A percentile compares a stretch with the other conserved stretches of the same genome.
Conservation (phyloP, 2,329 filamentous ascomycete genomes). For the Fusarium sacchari region DNA sequence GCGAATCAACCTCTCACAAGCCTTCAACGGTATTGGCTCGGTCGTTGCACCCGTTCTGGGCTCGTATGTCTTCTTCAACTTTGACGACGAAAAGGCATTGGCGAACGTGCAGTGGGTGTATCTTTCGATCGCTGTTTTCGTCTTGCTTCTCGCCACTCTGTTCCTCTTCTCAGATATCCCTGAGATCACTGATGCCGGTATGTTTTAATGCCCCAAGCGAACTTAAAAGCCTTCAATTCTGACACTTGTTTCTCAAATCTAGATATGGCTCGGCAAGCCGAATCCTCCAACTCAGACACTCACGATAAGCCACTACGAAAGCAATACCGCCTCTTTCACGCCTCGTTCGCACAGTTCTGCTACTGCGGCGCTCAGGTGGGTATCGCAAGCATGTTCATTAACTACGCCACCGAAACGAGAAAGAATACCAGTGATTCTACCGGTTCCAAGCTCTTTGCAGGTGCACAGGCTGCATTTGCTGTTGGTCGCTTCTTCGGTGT, state of each 20-base stretch:
- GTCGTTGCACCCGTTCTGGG: constrained; percentile 78
- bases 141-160: constrained; percentile 70
- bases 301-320: constrained; percentile 72
- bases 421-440: constrained; percentile 59
- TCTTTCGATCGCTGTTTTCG: constrained; percentile 76
- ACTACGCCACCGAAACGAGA: constrained; percentile 72
- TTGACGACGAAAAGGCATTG: constrained; percentile 65
- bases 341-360: constrained; percentile 79
- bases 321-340: constrained; percentile 81
- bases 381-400: constrained; percentile 76
- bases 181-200: constrained; percentile 69
- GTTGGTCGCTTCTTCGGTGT: constrained; percentile 76
- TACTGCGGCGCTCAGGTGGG: constrained; percentile 79
- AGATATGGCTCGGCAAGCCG: constrained; percentile 72
- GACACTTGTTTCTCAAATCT: constrained; percentile 39
- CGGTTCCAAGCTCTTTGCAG: constrained; percentile 75
- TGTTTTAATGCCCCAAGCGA: not conserved
- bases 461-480: constrained; percentile 78
- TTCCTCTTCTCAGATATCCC: constrained; percentile 75
- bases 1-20: constrained; percentile 80
- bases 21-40: constrained; percentile 79
- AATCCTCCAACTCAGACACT: constrained; percentile 61
- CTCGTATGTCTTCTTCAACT: constrained; percentile 77
- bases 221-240: not conserved
- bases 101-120: constrained; percentile 82